Evolutionary conservation across 2,329 filamentous ascomycete genomes (phyloP), one percentile per base, ranked within the genome.

Genomic region (Colletotrichum nymphaeae): DNA sequence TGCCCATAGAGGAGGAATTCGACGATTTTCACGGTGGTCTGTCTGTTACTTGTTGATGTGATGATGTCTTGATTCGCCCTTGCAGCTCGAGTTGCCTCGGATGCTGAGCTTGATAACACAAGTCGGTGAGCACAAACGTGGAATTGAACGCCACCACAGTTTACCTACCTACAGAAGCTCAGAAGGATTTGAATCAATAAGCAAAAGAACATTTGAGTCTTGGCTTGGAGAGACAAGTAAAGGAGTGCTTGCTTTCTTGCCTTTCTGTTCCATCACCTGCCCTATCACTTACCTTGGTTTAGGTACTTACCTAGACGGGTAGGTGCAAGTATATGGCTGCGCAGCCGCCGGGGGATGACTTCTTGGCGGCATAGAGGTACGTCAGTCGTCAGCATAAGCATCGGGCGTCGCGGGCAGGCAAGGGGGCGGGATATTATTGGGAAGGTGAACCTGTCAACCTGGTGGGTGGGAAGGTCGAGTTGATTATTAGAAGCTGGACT

Each of bases 21-120:
- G 55, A 72, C 4, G 56, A 72, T 67, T 56, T 64, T 56, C 16
- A 68, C 56, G 63, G 67, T 49, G 30, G 22, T 9, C 9, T n/a
- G 8, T 8, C 19, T n/a, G 19, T 49, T 11, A 19, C 19, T 19
- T 49, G 4, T 22, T n/a, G 42, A 9, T 32, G 55, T 58, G 2
- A 49, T 62, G 35, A 5, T 62, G 8, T 6, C 42, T 49, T 22
- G 42, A 22, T 19, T 11, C 7, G 8, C 8, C 8, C 19, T 22
- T n/a, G 42, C 19, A 49, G 42, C 42, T 11, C 1, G 22, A 49
- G 8, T 4, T 19, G 8, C 42, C 4, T 2, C 4, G 19, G 42
- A 49, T n/a, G 9, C 42, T 5, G 8, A n/a, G 42, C 19, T 22
- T n/a, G 42, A n/a, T 7, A 49, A 49, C 37, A 16, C 37, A 42